Evolutionary conservation across 352 stramenopile genomes (phyloP), one percentile per base, ranked within the genome.

Genomic region (Globisporangium orthogonon): DNA sequence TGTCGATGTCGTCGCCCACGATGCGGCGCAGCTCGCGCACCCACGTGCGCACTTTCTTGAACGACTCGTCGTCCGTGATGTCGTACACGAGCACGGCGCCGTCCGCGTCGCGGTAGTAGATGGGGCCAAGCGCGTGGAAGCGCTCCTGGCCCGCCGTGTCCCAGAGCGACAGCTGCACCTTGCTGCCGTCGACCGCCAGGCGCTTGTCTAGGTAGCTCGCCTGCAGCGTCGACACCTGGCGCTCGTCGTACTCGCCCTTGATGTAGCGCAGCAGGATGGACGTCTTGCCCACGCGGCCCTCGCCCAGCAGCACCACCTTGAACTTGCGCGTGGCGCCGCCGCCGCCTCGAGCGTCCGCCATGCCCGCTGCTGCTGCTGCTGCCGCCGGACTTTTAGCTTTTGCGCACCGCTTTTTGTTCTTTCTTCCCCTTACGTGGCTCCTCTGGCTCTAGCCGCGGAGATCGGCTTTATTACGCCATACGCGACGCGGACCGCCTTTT

Each of bases 251-350:
- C 55, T 96, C 86, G 67, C 93, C 89, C 66, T 95, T 94, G 63
- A 96, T 92, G 66, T 97, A 98, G 40, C 91, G 82, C 56, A 98
- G 65, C 18, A 98, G 67, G 52, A 98, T 98, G 39, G 91, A 98
- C 31, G 93, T 98, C 70, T 98, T 98, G 46, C 93, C 93, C 47
- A 98, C 93, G 47, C 91, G 87, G 40, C 84, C 84, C 89, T 94
- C 84, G 62, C 84, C 84, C 23, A 94, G 64, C 54, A 94, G 67
- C 14, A 94, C 84, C 48, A 94, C 76, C 55, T 94, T 94, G 60
- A 89, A 90, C 66, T 92, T 92, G 66, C 74, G 78, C 43, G 74
- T 84, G n/a, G 72, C 45, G 43, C 52, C 57, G 23, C 54, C 39
- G 13, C 44, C 44, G 31, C 40, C 39, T 54, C 50, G 50, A 46